phyloP scores from a whole-genome alignment of 352 stramenopile species.

The Globisporangium heterothallicum region DNA sequence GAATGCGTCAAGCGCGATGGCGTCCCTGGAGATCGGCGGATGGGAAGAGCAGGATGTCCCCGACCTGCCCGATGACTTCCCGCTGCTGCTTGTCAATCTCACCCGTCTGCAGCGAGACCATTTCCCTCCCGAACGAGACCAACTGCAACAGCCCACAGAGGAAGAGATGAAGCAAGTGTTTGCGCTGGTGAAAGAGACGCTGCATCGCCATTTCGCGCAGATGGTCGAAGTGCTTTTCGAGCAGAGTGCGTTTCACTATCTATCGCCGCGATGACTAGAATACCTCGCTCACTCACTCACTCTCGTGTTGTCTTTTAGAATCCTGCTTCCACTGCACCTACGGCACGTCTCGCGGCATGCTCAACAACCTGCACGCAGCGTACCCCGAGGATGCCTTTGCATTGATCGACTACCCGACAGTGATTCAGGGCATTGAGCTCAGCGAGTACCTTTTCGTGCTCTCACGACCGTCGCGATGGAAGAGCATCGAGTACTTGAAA shows the following conservation, averaged over 20 bases:
- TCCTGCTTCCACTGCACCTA: slow-evolving; percentile 71
- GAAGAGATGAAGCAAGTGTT: slow-evolving; percentile 35
- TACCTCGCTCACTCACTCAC: background rate
- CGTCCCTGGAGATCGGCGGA: slow-evolving; percentile 17
- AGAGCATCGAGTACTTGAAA: slow-evolving; percentile 79
- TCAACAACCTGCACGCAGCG: slow-evolving; percentile 39
- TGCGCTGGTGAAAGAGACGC: slow-evolving; percentile 38
- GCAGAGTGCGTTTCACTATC: slow-evolving; percentile 30
- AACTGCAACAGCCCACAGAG: background rate
- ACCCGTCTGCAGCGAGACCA: slow-evolving; percentile 49
- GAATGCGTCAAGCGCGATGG: background rate
- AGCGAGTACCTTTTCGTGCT: slow-evolving; percentile 61
- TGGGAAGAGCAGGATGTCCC: slow-evolving; percentile 34
- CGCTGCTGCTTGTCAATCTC: slow-evolving; percentile 61
- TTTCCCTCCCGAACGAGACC: slow-evolving; percentile 22
- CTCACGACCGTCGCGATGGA: slow-evolving; percentile 58
- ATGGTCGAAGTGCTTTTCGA: slow-evolving; percentile 66
- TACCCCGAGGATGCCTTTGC: slow-evolving; percentile 58
- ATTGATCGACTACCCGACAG: slow-evolving; percentile 68
- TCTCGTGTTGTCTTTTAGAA: slow-evolving; percentile 19
- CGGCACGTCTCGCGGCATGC: slow-evolving; percentile 38
- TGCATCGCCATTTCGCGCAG: slow-evolving; percentile 50
- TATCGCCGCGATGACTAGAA: background rate
- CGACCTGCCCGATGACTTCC: slow-evolving; percentile 63
- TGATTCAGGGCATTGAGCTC: slow-evolving; percentile 51